These are phyloP conservation scores for Flaveria brownii DNA, from an alignment of 129 eudicot species.

Conservation along the genomic window DNA sequence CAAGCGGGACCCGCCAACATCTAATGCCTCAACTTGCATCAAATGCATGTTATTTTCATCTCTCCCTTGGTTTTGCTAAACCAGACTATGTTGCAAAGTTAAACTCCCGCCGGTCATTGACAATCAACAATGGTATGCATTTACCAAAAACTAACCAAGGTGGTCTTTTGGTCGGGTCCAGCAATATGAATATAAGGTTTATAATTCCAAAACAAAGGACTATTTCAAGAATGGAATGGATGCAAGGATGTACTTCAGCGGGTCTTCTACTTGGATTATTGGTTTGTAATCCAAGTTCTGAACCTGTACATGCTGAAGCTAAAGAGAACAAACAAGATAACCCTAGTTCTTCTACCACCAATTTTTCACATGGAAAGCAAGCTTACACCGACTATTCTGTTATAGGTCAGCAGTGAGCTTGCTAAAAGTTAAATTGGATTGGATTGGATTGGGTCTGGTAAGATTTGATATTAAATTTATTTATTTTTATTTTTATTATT, in stretches of 20 bases:
- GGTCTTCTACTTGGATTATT: constrained; percentile 61
- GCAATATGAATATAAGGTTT: constrained; percentile 38
- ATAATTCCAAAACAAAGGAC: constrained; percentile 50
- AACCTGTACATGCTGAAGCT: constrained; percentile 59
- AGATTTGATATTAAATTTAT: neutral
- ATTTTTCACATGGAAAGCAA: constrained; percentile 69
- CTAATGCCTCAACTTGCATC: constrained; percentile 37
- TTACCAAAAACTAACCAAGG: constrained; percentile 37
- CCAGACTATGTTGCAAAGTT: constrained; percentile 34
- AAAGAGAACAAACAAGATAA: constrained; percentile 37
- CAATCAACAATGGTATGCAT: constrained; percentile 40
- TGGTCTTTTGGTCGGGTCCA: constrained; percentile 41
- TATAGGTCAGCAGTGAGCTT: constrained; percentile 78
- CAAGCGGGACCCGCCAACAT: constrained; percentile 39
- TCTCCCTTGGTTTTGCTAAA: constrained; percentile 38
- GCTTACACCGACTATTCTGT: constrained; percentile 81
- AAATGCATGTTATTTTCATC: constrained; percentile 37
- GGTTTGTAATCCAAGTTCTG: constrained; percentile 54
- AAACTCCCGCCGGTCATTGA: constrained; percentile 32
- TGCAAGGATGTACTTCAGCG: constrained; percentile 44
- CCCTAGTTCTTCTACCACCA: constrained; percentile 44
- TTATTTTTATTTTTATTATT: neutral
- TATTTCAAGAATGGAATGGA: constrained; percentile 47
- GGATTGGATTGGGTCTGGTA: neutral
- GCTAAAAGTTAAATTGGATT: neutral